Conservation (phyloP, 352 stramenopile genomes). For the Globisporangium emineosum region DNA sequence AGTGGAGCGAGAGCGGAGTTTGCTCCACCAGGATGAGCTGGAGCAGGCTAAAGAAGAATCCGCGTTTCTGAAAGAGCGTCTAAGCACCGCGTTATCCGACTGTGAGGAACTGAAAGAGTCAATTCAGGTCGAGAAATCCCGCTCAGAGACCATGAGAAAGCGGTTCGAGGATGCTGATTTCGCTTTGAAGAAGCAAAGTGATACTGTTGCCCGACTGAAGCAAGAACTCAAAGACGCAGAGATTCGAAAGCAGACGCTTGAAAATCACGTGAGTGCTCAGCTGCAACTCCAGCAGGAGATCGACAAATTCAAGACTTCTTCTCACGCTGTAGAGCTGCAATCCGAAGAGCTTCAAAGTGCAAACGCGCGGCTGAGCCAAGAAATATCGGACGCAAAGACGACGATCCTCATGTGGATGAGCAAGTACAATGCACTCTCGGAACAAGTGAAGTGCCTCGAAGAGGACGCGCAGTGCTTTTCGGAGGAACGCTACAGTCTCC, state of each 20-base stretch:
- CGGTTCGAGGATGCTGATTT: conserved; percentile 7
- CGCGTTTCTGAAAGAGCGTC: conserved; percentile 21
- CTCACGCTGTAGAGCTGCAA: conserved; percentile 9
- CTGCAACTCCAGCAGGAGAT: conserved; percentile 12
- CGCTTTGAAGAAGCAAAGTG: conserved; percentile 4
- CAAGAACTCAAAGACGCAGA: conserved; percentile 19
- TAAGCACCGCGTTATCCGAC: conserved; percentile 22
- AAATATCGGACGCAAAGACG: conserved; percentile 52
- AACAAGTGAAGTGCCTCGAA: conserved; percentile 35
- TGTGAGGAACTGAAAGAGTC: conserved; percentile 19
- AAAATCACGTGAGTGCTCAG: conserved; percentile 6
- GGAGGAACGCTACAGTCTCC: conserved; percentile 32
- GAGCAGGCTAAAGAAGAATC: conserved; percentile 26
- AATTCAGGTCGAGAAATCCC: conserved; percentile 11
- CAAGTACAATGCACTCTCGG: conserved; percentile 43
- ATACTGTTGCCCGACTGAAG: conserved; percentile 14
- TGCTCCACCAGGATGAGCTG: conserved; percentile 24
- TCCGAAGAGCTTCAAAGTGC: conserved; percentile 7
- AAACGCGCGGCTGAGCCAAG: conserved; percentile 24
- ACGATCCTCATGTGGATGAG: conserved; percentile 71
- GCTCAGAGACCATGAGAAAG: conserved; percentile 1
- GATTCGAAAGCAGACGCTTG: conserved; percentile 5
- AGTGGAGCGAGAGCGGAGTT: conserved; percentile 25
- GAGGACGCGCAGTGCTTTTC: conserved; percentile 22
- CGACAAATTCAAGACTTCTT: conserved; percentile 4